Percentiles rank a stretch among this genome's conserved stretches.
Conservation (phyloP, 306 rosid genomes). For the Citrullus colocynthis region DNA sequence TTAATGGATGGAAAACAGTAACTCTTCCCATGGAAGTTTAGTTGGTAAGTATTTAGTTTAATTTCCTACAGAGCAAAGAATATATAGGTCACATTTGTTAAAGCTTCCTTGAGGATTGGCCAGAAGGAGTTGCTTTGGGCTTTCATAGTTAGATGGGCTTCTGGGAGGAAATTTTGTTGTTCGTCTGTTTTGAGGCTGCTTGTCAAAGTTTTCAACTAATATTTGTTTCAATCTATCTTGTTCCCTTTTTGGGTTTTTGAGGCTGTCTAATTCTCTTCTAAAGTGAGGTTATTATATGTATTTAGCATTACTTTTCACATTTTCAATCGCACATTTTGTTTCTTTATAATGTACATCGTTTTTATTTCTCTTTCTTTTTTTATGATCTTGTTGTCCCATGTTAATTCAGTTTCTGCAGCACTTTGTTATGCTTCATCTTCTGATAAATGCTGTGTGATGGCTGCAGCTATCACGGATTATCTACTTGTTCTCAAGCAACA, state of each 20-base stretch:
- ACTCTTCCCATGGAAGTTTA: not conserved
- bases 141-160: not conserved
- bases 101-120: not conserved
- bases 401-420: not conserved
- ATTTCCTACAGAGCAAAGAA: not conserved
- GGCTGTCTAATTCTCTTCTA: not conserved
- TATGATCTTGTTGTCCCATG: not conserved
- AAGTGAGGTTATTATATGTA: not conserved
- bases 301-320: not conserved
- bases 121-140: not conserved
- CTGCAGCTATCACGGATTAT: slow-evolving; percentile 92
- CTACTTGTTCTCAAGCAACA: slow-evolving; percentile 92
- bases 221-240: not conserved
- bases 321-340: not conserved
- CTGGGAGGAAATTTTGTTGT: not conserved
- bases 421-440: slow-evolving; percentile 5
- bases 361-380: not conserved
- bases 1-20: not conserved
- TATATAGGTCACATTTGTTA: not conserved
- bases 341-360: not conserved
- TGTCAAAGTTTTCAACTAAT: not conserved
- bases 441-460: slow-evolving; percentile 14
- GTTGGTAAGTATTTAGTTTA: not conserved
- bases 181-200: not conserved
- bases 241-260: not conserved